A percentile compares a stretch with the other conserved stretches of the same genome.
These are phyloP conservation scores for Sarcomyxa edulis DNA, from an alignment of 768 basidiomycete genomes.

Conservation along the genomic window DNA sequence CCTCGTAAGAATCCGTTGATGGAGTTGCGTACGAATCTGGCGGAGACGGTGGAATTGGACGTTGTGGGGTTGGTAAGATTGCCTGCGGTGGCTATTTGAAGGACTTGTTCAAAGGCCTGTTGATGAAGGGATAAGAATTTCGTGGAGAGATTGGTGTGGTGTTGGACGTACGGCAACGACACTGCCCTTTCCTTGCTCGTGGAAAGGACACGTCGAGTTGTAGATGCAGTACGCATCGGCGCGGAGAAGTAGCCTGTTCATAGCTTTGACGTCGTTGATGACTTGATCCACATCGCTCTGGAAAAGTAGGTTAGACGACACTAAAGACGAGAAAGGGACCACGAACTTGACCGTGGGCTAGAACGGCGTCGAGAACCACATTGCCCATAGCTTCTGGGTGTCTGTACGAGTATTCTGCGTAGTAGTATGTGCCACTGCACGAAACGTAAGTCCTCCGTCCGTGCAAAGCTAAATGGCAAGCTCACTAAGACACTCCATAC, in stretches of 20 bases:
- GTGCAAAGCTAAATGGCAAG: too few relatives aligned
- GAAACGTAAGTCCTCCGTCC: neutral
- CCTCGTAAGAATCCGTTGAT: too few relatives aligned
- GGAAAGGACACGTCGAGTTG: slow-evolving; percentile 13
- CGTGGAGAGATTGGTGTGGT: too few relatives aligned
- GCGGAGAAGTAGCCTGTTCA: slow-evolving; percentile 11
- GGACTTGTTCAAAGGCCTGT: neutral
- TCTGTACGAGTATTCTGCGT: slow-evolving; percentile 9
- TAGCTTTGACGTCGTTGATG: slow-evolving; percentile 8
- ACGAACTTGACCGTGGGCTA: slow-evolving; percentile 14
- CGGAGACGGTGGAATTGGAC: too few relatives aligned
- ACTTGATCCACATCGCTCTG: slow-evolving; percentile 9
- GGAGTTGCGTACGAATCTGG: too few relatives aligned
- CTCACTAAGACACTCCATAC: slow-evolving; percentile 13
- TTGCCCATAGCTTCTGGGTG: slow-evolving; percentile 11
- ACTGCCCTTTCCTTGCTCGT: slow-evolving; percentile 13
- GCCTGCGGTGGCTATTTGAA: neutral
- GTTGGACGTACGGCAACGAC: slow-evolving; percentile 30
- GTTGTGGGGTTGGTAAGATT: neutral
- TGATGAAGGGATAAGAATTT: too few relatives aligned
- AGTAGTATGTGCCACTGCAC: slow-evolving; percentile 13
- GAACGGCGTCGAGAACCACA: slow-evolving; percentile 13
- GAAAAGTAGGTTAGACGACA: neutral
- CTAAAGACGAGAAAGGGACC: neutral
- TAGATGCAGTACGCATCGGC: slow-evolving; percentile 13